Percentiles rank a stretch among this genome's conserved stretches.
These are phyloP conservation scores for Antarctomyces pellizariae DNA, from an alignment of 495 filamentous ascomycete species.

Conservation along the genomic window DNA sequence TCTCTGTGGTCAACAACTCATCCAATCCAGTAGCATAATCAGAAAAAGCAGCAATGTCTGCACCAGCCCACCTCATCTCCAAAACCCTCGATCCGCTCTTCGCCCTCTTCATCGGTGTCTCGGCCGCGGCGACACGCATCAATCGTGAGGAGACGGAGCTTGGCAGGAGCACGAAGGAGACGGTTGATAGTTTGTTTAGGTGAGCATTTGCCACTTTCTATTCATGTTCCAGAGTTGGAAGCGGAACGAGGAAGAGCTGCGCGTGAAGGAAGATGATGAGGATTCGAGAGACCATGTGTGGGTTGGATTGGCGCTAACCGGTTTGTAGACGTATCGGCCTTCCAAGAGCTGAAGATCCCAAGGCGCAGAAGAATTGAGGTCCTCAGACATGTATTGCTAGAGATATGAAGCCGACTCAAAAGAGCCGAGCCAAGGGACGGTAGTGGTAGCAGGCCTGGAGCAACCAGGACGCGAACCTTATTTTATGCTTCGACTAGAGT, in stretches of 20 bases:
- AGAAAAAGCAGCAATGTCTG: slow-evolving; percentile 17
- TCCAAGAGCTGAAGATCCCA: slow-evolving; percentile 1
- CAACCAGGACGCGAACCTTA: no score
- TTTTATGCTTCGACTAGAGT: no score
- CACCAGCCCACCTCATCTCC: slow-evolving; percentile 30
- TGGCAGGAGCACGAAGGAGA: slow-evolving; percentile 28
- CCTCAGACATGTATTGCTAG: no score
- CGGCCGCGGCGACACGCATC: slow-evolving; percentile 42
- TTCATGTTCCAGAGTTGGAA: no score
- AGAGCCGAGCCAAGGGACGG: not conserved
- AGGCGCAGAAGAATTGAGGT: slow-evolving; percentile 3
- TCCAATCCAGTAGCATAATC: no score
- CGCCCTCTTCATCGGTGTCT: slow-evolving; percentile 50
- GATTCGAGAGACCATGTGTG: no score
- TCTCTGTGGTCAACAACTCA: no score
- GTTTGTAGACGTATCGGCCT: slow-evolving; percentile 6
- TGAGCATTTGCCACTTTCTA: slow-evolving; percentile 10
- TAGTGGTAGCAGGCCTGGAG: slow-evolving; percentile 6
- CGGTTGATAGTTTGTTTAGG: slow-evolving; percentile 23
- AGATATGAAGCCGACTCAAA: no score
- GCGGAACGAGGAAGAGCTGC: no score
- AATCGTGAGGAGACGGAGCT: slow-evolving; percentile 64
- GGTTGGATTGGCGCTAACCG: no score
- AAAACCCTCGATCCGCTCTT: slow-evolving; percentile 72
- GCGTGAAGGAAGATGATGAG: no score